These are phyloP conservation scores for Diplogelasinospora grovesii DNA, from an alignment of 495 filamentous ascomycete genomes.

Conservation along the genomic window DNA sequence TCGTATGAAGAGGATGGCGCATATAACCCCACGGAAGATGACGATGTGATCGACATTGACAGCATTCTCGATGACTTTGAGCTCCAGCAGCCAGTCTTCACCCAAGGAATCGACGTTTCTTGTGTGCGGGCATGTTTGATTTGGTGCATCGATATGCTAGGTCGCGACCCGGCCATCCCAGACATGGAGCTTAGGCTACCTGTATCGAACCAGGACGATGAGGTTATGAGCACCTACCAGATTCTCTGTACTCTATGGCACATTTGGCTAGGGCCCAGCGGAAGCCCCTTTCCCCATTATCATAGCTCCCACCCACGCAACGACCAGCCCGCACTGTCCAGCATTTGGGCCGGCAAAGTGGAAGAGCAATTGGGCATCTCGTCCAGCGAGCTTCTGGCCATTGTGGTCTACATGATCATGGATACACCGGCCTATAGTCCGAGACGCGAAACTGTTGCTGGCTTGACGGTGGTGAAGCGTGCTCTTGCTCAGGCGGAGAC, in stretches of 20 bases:
- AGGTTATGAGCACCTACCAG: neutral
- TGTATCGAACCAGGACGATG: neutral
- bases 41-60: neutral
- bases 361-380: constrained; percentile 14
- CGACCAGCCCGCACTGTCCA: neutral
- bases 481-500: too few species aligned
- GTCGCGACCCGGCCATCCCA: neutral
- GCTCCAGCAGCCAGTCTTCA: constrained; percentile 7
- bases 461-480: too few species aligned
- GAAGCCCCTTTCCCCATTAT: neutral
- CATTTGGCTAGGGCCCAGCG: neutral
- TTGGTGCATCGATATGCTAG: constrained; percentile 10
- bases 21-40: neutral
- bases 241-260: constrained; percentile 15
- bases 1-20: neutral
- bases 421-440: too few species aligned
- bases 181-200: neutral
- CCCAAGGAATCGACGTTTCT: neutral
- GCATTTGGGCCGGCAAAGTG: neutral
- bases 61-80: constrained; percentile 8
- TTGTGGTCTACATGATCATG: constrained; percentile 16
- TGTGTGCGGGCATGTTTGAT: constrained; percentile 1
- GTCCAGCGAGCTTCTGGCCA: constrained; percentile 13
- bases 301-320: neutral
- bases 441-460: too few species aligned